phyloP scores from a whole-genome alignment of 345 rosid genomes.

The Iberis pinnata region DNA sequence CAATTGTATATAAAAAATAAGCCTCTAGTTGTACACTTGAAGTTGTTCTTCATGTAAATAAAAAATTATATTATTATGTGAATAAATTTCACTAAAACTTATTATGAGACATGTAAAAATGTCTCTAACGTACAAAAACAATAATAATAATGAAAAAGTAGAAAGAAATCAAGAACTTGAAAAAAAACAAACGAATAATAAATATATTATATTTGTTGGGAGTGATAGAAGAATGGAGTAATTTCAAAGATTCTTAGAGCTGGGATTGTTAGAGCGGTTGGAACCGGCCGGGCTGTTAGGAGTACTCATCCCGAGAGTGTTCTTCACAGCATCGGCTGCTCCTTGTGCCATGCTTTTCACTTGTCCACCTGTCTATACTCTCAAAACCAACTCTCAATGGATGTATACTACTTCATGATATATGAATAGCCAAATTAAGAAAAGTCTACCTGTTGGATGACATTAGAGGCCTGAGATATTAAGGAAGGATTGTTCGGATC shows the following conservation, averaged over 20 bases:
- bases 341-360: slow-evolving; percentile 45
- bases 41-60: too few relatives aligned
- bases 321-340: slow-evolving; percentile 46
- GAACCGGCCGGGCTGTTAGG: slow-evolving; percentile 25
- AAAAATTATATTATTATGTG: too few relatives aligned
- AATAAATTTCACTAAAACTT: too few relatives aligned
- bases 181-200: not conserved
- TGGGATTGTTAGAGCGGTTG: slow-evolving; percentile 14
- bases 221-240: too few relatives aligned
- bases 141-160: too few relatives aligned
- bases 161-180: not conserved
- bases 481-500: slow-evolving; percentile 30
- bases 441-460: slow-evolving; percentile 37
- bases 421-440: not conserved
- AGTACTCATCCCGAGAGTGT: slow-evolving; percentile 40
- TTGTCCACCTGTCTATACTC: slow-evolving; percentile 43
- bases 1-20: too few relatives aligned
- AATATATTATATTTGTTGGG: too few relatives aligned
- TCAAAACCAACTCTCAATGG: not conserved
- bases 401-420: not conserved
- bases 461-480: slow-evolving; percentile 34
- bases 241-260: slow-evolving; percentile 15
- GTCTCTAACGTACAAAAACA: not conserved
- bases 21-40: too few relatives aligned
- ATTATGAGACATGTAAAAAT: too few relatives aligned